Percentiles rank a stretch among this genome's conserved stretches.
These are phyloP conservation scores for Thalia dealbata DNA, from an alignment of 176 grass and related monocot genomes.

Conservation along the genomic window DNA sequence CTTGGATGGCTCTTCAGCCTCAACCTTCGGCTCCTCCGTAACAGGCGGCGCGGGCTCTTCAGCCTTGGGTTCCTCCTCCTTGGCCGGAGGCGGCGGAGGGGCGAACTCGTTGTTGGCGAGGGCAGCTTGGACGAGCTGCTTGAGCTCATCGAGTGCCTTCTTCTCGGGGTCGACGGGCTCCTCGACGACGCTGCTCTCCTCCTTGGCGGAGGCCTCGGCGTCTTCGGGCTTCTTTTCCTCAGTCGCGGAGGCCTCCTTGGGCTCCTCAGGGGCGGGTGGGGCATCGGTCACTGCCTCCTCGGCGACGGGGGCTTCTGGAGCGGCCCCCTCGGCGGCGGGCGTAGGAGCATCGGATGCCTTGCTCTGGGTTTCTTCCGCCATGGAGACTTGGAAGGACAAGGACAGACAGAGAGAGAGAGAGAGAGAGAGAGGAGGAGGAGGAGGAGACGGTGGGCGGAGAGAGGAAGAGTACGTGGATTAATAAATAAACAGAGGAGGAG, in stretches of 20 bases:
- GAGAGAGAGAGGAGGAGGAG: neutral
- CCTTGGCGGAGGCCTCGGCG: slow-evolving; percentile 5
- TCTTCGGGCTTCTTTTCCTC: slow-evolving; percentile 47
- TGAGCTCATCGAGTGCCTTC: slow-evolving; percentile 37
- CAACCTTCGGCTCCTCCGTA: neutral
- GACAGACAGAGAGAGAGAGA: slow-evolving; percentile 4
- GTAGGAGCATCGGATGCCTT: neutral
- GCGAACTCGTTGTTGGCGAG: slow-evolving; percentile 19
- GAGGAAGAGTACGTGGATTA: neutral
- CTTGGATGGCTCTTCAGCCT: neutral
- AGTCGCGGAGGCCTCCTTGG: neutral
- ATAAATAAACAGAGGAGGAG: neutral
- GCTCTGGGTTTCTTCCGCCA: slow-evolving; percentile 12
- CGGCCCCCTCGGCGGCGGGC: neutral
- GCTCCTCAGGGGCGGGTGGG: slow-evolving; percentile 22
- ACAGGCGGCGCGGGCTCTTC: neutral
- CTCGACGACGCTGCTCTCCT: slow-evolving; percentile 33
- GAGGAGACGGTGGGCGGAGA: neutral
- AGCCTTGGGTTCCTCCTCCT: slow-evolving; percentile 9
- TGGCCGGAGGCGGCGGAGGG: slow-evolving; percentile 9
- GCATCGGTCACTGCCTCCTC: slow-evolving; percentile 26
- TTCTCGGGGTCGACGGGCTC: slow-evolving; percentile 30
- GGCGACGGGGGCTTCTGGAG: slow-evolving; percentile 23
- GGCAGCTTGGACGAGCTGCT: slow-evolving; percentile 26
- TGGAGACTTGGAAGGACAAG: neutral